phyloP scores from a whole-genome alignment of 2,329 filamentous ascomycete genomes.

The Alternaria sp. region DNA sequence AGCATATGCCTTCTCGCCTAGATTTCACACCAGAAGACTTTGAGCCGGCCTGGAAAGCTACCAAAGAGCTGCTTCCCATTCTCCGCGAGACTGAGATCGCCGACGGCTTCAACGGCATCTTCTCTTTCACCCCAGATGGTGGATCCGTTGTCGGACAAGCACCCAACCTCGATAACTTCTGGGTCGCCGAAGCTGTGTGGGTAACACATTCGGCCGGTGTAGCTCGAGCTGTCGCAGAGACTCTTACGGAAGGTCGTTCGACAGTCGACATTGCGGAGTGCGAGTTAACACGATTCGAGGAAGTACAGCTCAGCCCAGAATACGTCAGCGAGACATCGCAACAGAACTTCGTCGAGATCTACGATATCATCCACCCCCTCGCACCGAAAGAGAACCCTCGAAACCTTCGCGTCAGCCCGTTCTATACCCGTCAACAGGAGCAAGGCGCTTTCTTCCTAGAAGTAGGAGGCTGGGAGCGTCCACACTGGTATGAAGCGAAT shows the following conservation, averaged over 20 bases:
- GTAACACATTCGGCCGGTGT: constrained; percentile 72
- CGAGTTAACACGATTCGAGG: constrained; percentile 68
- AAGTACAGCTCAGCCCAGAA: constrained; percentile 64
- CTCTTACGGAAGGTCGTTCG: constrained; percentile 65
- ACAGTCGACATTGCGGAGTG: constrained; percentile 67
- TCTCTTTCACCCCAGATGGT: constrained; percentile 72
- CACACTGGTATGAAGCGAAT: constrained; percentile 70
- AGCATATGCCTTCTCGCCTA: constrained; percentile 71
- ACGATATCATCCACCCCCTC: constrained; percentile 70
- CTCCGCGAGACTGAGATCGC: constrained; percentile 62
- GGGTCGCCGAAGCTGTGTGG: constrained; percentile 72
- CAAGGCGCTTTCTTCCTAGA: constrained; percentile 69
- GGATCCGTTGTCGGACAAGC: constrained; percentile 67
- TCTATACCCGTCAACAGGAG: constrained; percentile 63
- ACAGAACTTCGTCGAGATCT: constrained; percentile 71
- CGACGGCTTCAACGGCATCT: constrained; percentile 71
- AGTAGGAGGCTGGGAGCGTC: constrained; percentile 68
- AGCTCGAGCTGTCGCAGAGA: constrained; percentile 67
- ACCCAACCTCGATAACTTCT: constrained; percentile 68
- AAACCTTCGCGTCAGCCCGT: constrained; percentile 67
- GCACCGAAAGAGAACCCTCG: constrained; percentile 67
- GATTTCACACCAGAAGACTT: constrained; percentile 69
- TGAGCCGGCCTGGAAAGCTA: constrained; percentile 66
- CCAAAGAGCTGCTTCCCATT: constrained; percentile 63
- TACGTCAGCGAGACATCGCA: constrained; percentile 68